Evolutionary conservation across 768 basidiomycete species (phyloP).

Genomic region (Hysterangium stoloniferum): DNA sequence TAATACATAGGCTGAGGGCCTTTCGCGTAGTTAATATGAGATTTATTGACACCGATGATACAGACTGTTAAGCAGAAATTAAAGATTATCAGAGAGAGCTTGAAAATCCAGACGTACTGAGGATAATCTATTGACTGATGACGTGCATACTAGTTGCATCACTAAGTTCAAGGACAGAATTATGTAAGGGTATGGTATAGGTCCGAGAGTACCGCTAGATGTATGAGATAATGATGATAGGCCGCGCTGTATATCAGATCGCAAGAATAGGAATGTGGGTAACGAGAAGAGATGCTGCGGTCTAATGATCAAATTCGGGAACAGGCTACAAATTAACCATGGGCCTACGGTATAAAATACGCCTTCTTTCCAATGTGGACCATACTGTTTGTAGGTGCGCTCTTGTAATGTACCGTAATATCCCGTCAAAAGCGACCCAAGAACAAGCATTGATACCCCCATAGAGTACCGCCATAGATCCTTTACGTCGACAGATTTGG

Average conservation of each 20-base stretch:
- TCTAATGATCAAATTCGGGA: neutral
- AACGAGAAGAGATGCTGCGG: slow-evolving; percentile 68
- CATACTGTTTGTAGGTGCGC: slow-evolving; percentile 62
- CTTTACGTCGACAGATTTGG: slow-evolving; percentile 16
- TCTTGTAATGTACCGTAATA: slow-evolving; percentile 71
- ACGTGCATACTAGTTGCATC: slow-evolving; percentile 74
- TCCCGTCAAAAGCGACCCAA: slow-evolving; percentile 61
- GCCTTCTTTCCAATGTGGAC: slow-evolving; percentile 76
- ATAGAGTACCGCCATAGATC: slow-evolving; percentile 43
- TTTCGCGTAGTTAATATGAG: slow-evolving; percentile 75
- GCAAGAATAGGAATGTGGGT: slow-evolving; percentile 64
- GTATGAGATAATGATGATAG: slow-evolving; percentile 39
- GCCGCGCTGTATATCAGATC: slow-evolving; percentile 47
- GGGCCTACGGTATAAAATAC: slow-evolving; percentile 71
- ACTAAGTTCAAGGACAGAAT: slow-evolving; percentile 57
- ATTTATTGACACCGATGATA: slow-evolving; percentile 76
- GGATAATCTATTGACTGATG: slow-evolving; percentile 75
- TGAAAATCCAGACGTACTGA: slow-evolving; percentile 41
- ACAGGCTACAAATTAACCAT: neutral
- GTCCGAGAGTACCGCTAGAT: slow-evolving; percentile 21
- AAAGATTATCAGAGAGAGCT: neutral
- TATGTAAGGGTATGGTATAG: slow-evolving; percentile 38
- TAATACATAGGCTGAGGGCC: slow-evolving; percentile 70
- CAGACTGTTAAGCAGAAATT: slow-evolving; percentile 35
- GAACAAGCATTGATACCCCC: slow-evolving; percentile 62